Evolutionary conservation across 2,329 filamentous ascomycete genomes (phyloP).

Genomic region (Microcera coccophila): DNA sequence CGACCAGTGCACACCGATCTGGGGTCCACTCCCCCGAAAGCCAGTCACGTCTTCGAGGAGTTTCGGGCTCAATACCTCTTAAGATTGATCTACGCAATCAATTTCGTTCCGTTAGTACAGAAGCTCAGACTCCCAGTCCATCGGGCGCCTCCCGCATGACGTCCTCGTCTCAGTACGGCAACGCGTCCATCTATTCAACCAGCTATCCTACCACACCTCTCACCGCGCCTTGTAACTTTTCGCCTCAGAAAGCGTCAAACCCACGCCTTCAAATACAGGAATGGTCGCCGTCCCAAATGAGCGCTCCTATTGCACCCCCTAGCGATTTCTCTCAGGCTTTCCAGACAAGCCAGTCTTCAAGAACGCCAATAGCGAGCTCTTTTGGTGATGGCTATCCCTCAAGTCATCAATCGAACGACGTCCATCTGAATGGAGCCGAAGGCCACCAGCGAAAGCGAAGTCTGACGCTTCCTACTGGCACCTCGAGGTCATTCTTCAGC

Average conservation of each 20-base stretch:
- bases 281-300: slow-evolving; percentile 51
- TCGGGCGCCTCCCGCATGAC: slow-evolving; percentile 14
- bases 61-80: slow-evolving; percentile 45
- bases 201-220: slow-evolving; percentile 53
- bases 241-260: slow-evolving; percentile 21
- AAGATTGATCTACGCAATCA: slow-evolving; percentile 45
- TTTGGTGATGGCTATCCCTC: slow-evolving; percentile 32
- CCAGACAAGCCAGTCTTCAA: slow-evolving; percentile 36
- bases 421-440: slow-evolving; percentile 20
- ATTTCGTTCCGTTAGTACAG: slow-evolving; percentile 36
- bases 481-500: neutral
- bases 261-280: slow-evolving; percentile 38
- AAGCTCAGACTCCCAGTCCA: slow-evolving; percentile 10
- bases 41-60: slow-evolving; percentile 47
- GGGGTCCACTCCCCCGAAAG: slow-evolving; percentile 41
- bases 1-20: slow-evolving; percentile 48
- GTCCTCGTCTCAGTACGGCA: slow-evolving; percentile 37
- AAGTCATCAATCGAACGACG: slow-evolving; percentile 13
- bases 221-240: slow-evolving; percentile 51
- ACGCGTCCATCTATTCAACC: slow-evolving; percentile 44
- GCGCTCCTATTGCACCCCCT: slow-evolving; percentile 50
- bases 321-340: slow-evolving; percentile 51
- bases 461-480: slow-evolving; percentile 25
- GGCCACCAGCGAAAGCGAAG: slow-evolving; percentile 39
- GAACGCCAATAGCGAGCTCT: slow-evolving; percentile 45